Evolutionary conservation across 441 rosid species (phyloP).

Genomic region (Mallotus japonicus): DNA sequence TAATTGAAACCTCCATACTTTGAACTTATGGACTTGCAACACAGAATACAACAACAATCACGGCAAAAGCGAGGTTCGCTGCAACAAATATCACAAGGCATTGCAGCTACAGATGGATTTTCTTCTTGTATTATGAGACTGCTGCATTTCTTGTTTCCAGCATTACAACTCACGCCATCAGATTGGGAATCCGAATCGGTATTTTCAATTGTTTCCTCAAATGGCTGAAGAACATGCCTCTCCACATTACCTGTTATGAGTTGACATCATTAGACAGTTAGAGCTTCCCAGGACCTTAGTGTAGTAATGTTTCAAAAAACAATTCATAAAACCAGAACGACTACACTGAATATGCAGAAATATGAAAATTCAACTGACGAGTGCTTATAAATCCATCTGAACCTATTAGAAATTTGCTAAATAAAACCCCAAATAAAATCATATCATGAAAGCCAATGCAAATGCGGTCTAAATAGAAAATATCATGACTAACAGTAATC

Average conservation of each 20-base stretch:
- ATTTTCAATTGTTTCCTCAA: slow-evolving; percentile 40
- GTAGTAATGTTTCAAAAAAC: neutral
- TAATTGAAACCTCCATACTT: slow-evolving; percentile 63
- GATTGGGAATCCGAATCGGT: slow-evolving; percentile 33
- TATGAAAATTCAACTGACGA: neutral
- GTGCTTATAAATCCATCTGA: neutral
- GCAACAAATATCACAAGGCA: slow-evolving; percentile 88
- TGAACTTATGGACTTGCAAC: slow-evolving; percentile 52
- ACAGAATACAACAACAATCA: slow-evolving; percentile 87
- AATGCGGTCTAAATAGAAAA: neutral
- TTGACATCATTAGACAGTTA: slow-evolving; percentile 13
- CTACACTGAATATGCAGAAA: neutral
- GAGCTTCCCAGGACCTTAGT: neutral
- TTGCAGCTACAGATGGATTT: slow-evolving; percentile 28
- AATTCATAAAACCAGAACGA: neutral
- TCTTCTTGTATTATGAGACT: slow-evolving; percentile 41
- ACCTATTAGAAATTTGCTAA: neutral
- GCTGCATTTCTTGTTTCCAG: slow-evolving; percentile 62
- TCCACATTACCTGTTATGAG: slow-evolving; percentile 34
- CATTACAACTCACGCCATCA: slow-evolving; percentile 55
- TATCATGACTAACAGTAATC: neutral
- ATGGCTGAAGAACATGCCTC: slow-evolving; percentile 23
- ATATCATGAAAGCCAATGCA: neutral
- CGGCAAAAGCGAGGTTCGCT: slow-evolving; percentile 65
- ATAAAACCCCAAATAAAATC: slow-evolving; percentile 2